Evolutionary conservation across 768 basidiomycete genomes (phyloP).

Genomic region (Lentinus tigrinus): DNA sequence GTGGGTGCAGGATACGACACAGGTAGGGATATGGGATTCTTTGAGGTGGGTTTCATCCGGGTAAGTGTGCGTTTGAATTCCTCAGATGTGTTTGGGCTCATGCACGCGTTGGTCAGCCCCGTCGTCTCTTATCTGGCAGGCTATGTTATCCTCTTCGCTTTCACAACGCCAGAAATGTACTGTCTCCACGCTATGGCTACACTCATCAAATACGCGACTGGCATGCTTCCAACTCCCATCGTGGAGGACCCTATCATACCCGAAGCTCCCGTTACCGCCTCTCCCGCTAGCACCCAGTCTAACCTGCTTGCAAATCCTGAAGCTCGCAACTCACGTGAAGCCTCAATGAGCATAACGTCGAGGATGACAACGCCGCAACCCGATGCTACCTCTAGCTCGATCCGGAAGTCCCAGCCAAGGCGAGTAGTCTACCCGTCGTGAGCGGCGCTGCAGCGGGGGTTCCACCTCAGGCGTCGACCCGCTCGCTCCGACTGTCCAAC

Average conservation of each 20-base stretch:
- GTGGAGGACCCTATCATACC: neutral
- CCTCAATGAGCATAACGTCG: neutral
- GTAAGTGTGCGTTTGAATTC: too few species aligned
- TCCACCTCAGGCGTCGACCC: neutral
- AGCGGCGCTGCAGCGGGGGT: neutral
- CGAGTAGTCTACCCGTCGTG: neutral
- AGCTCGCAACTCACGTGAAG: neutral
- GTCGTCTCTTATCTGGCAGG: constrained; percentile 84
- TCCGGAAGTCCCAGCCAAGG: neutral
- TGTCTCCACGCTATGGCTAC: constrained; percentile 76
- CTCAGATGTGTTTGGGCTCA: too few species aligned
- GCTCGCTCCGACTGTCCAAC: neutral
- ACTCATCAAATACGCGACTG: constrained; percentile 68
- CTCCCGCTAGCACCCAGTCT: neutral
- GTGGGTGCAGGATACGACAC: too few species aligned
- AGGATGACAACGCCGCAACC: neutral
- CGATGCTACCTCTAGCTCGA: neutral
- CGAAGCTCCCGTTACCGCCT: neutral
- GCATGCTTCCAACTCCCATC: constrained; percentile 30
- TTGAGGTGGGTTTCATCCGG: too few species aligned
- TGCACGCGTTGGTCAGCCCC: constrained; percentile 83
- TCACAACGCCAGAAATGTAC: constrained; percentile 76
- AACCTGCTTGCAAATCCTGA: neutral
- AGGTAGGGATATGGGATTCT: too few species aligned
- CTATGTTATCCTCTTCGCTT: constrained; percentile 61